A percentile compares a stretch with the other conserved stretches of the same genome.
Conservation (phyloP, 495 filamentous ascomycete genomes). For the Penicillium steckii region DNA sequence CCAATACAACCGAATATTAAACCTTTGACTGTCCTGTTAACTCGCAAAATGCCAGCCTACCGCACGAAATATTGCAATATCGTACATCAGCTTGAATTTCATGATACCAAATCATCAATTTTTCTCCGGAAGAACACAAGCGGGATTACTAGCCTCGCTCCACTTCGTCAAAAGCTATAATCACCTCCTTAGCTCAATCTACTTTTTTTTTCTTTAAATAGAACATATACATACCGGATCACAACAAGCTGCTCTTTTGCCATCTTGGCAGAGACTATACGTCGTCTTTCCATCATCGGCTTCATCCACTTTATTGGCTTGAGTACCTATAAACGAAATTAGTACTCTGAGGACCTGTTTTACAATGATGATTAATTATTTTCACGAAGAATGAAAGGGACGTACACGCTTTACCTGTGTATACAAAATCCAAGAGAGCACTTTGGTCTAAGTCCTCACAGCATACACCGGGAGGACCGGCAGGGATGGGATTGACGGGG, state of each 20-base stretch:
- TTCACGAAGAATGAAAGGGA: too few relatives aligned
- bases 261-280: conserved; percentile 8
- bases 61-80: too few relatives aligned
- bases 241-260: conserved; percentile 9
- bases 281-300: conserved; percentile 9
- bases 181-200: not conserved
- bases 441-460: conserved; percentile 6
- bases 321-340: not conserved
- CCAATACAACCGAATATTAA: too few relatives aligned
- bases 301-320: conserved; percentile 5
- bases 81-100: not conserved
- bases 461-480: conserved; percentile 10
- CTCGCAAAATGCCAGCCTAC: too few relatives aligned
- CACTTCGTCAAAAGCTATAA: not conserved
- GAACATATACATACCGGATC: conserved; percentile 10
- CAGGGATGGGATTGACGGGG: conserved; percentile 15
- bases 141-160: not conserved
- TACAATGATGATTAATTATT: too few relatives aligned
- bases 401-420: conserved; percentile 12
- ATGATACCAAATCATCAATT: not conserved
- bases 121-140: not conserved
- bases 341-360: not conserved
- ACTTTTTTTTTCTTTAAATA: not conserved
- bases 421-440: conserved; percentile 5
- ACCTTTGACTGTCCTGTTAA: too few relatives aligned